Evolutionary conservation across 106 monocot genomes (phyloP), one percentile per base, ranked within the genome.

Genomic region (Xerophyta viscosa): DNA sequence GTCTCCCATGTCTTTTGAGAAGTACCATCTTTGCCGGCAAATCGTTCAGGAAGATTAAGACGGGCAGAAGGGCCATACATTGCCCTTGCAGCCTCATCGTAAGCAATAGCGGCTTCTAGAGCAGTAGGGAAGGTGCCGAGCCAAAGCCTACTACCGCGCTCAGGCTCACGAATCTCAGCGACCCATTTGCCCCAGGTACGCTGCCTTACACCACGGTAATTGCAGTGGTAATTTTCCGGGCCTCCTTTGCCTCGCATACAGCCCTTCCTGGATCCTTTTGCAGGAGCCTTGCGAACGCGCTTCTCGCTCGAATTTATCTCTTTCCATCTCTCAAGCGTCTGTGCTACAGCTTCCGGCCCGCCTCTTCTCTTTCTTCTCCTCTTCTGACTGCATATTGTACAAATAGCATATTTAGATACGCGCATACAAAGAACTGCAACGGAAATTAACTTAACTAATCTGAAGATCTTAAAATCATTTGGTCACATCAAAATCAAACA

Each of bases 151-250:
- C 49, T 79, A 2, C 77, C 76, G 6, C 77, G 61, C 20, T 80
- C 74, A 2, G 92, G 92, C 49, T 87, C 83, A 36, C 92, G 61
- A 43, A 93, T 93, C 47, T 93, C 92, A 6, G 87, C 72, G 20
- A 93, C 92, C 92, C 92, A 93, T 17, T 87, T 93, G 4, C 92
- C 92, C 87, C 87, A 93, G 0, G 80, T 77, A 0, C 92, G 76
- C 37, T 93, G 92, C 53, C 92, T 61, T 12, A 93, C 92, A 23
- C 92, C 92, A 1, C 92, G 66, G 39, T 77, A 93, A 0, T 29
- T 60, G 42, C 87, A 87, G 11, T 7, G 20, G 7, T 74, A 33
- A 22, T 93, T 93, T 13, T 93, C 83, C 0, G 92, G 92, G 3
- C 92, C 92, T 19, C 92, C 92, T 46, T 87, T 93, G 0, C 92